phyloP scores from a whole-genome alignment of 1,284 basidiomycete genomes.

The Cerrena zonata region DNA sequence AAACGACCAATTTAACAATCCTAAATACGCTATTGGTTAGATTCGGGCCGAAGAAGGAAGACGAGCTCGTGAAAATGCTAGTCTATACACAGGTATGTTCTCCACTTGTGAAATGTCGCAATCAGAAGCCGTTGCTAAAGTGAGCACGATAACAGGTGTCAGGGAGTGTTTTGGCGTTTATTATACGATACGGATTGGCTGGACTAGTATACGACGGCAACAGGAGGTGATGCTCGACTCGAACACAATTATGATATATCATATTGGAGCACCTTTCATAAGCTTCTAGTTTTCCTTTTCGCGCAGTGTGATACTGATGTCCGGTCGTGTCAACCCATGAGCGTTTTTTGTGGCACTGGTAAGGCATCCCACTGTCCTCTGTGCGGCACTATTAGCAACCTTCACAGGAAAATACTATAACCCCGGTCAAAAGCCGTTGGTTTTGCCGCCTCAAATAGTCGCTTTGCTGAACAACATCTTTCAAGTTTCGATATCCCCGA shows the following conservation, averaged over 20 bases:
- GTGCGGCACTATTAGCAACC: not conserved
- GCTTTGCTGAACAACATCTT: no score
- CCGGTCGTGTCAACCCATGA: no score
- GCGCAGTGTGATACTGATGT: no score
- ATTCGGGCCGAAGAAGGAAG: slow-evolving; percentile 79
- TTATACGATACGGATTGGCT: slow-evolving; percentile 81
- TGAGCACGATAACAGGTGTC: slow-evolving; percentile 37
- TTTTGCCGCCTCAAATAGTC: no score
- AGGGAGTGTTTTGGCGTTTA: slow-evolving; percentile 75
- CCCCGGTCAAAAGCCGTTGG: not conserved
- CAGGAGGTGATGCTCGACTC: slow-evolving; percentile 47
- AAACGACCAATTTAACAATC: slow-evolving; percentile 82
- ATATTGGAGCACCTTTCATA: no score
- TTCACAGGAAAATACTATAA: not conserved
- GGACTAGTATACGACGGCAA: slow-evolving; percentile 86
- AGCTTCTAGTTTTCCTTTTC: no score
- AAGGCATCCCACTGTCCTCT: no score
- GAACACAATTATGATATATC: no score
- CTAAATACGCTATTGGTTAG: slow-evolving; percentile 77
- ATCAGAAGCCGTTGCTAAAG: no score
- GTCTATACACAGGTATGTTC: slow-evolving; percentile 61
- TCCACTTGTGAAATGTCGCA: not conserved
- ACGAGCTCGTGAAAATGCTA: slow-evolving; percentile 65
- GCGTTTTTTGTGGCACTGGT: no score
- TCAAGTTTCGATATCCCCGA: not conserved